A percentile compares a stretch with the other conserved stretches of the same genome.
These are phyloP conservation scores for Avicennia marina DNA, from an alignment of 257 asterid species.

Conservation along the genomic window DNA sequence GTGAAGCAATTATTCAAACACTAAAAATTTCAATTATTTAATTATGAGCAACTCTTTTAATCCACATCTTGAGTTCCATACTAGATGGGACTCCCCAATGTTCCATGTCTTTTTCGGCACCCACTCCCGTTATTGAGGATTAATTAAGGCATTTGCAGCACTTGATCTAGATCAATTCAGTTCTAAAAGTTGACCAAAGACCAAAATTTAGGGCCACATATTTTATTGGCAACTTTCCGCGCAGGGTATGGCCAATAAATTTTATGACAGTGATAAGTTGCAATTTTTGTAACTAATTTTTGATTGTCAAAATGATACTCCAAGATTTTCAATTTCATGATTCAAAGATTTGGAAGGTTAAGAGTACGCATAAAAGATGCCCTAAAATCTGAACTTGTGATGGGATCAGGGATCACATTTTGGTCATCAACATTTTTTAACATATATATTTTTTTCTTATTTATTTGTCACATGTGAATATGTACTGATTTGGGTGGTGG, in stretches of 20 bases:
- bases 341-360: constrained; percentile 8
- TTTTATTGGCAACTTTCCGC: constrained; percentile 1
- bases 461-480: neutral
- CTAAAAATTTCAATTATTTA: too few species aligned
- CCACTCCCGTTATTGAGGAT: too few species aligned
- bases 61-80: too few species aligned
- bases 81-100: too few species aligned
- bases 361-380: neutral
- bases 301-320: neutral
- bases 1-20: too few species aligned
- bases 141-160: too few species aligned
- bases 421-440: neutral
- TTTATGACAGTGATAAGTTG: neutral
- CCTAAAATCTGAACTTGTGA: constrained; percentile 10
- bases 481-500: too few species aligned
- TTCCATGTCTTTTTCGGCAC: too few species aligned
- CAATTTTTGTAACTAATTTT: neutral
- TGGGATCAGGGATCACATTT: constrained; percentile 9
- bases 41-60: too few species aligned
- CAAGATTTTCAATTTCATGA: constrained; percentile 9
- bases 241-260: neutral
- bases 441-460: too few species aligned
- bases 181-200: constrained; percentile 2
- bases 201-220: neutral
- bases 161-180: too few species aligned